Percentiles rank a stretch among this genome's conserved stretches.
Conservation (phyloP, 495 filamentous ascomycete species). For the Annulohypoxylon bovei region DNA sequence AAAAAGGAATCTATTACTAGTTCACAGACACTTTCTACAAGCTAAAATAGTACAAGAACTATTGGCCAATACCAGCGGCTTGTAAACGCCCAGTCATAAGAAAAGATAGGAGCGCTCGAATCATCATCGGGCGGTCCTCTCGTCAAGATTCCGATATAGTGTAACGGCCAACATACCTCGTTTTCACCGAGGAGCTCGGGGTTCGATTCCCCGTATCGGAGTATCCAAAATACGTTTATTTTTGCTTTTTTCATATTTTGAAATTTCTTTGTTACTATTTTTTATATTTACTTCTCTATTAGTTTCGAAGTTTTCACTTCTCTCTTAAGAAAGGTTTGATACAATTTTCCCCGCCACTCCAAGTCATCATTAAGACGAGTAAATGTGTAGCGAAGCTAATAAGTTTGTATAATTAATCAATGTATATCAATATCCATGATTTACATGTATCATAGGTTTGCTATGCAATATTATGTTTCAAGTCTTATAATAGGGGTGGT, state of each 20-base stretch:
- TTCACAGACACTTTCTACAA: background rate
- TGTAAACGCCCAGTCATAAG: conserved; percentile 2
- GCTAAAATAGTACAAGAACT: conserved; percentile 8
- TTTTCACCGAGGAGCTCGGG: conserved; percentile 63
- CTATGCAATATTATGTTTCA: no score
- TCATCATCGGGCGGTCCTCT: no score
- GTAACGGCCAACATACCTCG: conserved; percentile 61
- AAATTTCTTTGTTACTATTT: background rate
- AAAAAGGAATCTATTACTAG: background rate
- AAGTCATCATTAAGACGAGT: no score
- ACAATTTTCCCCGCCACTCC: no score
- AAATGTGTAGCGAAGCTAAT: no score
- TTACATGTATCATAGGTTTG: no score
- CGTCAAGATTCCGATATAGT: conserved; percentile 62
- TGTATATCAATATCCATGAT: no score
- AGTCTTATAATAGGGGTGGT: no score
- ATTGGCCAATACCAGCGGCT: background rate
- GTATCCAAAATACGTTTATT: conserved; percentile 17
- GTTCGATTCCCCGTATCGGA: conserved; percentile 64
- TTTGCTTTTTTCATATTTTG: background rate
- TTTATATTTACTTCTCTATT: background rate
- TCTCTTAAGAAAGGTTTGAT: no score
- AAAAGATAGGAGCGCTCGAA: background rate
- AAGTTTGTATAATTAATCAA: no score
- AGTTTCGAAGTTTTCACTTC: no score